Base-by-base conservation (phyloP, 345 rosid genomes). In the Rubroshorea leprosula region DNA sequence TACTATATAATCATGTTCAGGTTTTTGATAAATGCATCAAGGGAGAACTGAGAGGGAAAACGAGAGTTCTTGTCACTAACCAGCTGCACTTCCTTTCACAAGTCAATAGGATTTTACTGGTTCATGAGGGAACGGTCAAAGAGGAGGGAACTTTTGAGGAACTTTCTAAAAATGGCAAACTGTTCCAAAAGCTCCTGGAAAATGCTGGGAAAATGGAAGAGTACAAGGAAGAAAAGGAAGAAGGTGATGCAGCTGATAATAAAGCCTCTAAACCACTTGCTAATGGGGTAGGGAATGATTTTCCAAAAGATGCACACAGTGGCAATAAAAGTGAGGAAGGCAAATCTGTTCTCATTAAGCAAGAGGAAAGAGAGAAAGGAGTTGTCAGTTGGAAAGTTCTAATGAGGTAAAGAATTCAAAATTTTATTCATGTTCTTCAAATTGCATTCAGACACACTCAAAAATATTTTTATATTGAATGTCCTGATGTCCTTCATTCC, bases 121-220 rank as follows among this genome's bases (percentile, higher is more conserved):
- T 93, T 51, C 96, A 89, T 64, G 97, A 93, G 45, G 99, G 99
- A 35, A 73, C 48, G 67, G 80, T 93, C 49, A 85, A 89, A 78
- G 99, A 89, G 75, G 97, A 85, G 69, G 99, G 99, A 64, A 86
- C 97, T 57, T 93, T 87, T 71, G 97, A 89, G 63, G 84, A 89
- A 41, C 80, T 93, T 46, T 89, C 88, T 16, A 72, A 61, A 44
- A 83, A 62, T 68, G 99, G 97, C 23, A 58, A 63, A 39, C 53
- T 80, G 73, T 93, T 93, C 76, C 90, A 85, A 64, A 89, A 76
- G 78, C 80, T 89, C 27, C 87, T 93, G 97, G 97, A 93, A 83
- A 89, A 93, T 83, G 99, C 99, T 2, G 99, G 99, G 20, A 93
- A 93, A 79, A 85, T 93, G 81, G 99, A 93, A 80, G 97, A 93